Conservation (phyloP, 2,329 filamentous ascomycete species). For the Phaeosphaeria sp. region DNA sequence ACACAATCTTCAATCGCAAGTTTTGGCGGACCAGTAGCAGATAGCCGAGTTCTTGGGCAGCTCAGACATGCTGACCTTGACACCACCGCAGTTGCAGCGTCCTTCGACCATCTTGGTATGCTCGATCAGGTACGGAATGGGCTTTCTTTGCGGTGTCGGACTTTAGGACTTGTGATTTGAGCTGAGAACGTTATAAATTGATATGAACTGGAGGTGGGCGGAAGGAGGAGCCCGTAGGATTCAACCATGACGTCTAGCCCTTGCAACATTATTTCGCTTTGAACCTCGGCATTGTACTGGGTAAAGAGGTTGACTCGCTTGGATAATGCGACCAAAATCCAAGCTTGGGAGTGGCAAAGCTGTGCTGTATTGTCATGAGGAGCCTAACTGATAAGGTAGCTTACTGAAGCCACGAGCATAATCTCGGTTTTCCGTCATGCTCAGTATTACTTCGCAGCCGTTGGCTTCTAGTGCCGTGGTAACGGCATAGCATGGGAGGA, state of each 20-base stretch:
- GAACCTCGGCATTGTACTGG: background rate
- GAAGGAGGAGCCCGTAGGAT: background rate
- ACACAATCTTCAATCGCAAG: no score
- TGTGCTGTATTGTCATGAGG: background rate
- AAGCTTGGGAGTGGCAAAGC: background rate
- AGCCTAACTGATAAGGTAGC: background rate
- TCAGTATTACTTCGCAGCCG: background rate
- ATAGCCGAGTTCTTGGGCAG: conserved; percentile 27
- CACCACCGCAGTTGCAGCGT: conserved; percentile 39
- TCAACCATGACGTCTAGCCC: background rate
- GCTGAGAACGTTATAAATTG: background rate
- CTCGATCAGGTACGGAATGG: background rate
- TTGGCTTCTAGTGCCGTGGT: background rate
- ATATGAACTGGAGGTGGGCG: background rate
- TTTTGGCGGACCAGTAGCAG: conserved; percentile 36
- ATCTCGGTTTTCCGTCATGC: background rate
- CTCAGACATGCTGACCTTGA: conserved; percentile 32
- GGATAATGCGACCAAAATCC: background rate
- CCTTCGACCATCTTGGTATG: conserved; percentile 29
- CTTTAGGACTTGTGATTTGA: background rate
- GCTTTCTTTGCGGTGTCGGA: background rate
- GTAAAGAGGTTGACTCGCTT: background rate
- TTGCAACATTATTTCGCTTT: background rate
- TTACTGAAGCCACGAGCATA: background rate
- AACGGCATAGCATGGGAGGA: background rate